These are phyloP conservation scores for Pyronema domesticum DNA, from an alignment of 495 filamentous ascomycete genomes.

Conservation along the genomic window DNA sequence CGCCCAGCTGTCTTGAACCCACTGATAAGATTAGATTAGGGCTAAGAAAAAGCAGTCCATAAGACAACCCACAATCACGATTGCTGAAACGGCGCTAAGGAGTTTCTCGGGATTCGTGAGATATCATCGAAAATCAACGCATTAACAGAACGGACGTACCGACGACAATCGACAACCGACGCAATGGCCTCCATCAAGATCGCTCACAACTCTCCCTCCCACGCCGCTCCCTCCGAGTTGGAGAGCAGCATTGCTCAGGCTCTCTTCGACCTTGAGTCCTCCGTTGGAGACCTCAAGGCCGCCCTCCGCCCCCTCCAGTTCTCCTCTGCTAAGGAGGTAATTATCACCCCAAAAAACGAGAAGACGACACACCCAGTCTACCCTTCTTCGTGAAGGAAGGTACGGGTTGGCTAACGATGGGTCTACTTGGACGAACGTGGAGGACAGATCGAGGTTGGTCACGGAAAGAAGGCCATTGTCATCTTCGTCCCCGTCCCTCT, in stretches of 20 bases:
- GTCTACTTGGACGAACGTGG: constrained; percentile 41
- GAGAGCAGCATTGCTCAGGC: constrained; percentile 86
- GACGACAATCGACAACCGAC: constrained; percentile 16
- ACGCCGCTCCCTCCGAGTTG: constrained; percentile 82
- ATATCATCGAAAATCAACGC: no score
- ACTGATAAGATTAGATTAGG: no score
- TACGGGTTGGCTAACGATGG: constrained; percentile 30
- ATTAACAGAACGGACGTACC: no score
- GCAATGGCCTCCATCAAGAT: constrained; percentile 88
- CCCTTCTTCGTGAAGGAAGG: constrained; percentile 24
- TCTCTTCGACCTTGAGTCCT: constrained; percentile 94
- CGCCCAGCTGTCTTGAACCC: no score
- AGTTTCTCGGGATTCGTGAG: no score
- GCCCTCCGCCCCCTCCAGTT: constrained; percentile 92
- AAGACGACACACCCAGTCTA: constrained; percentile 21
- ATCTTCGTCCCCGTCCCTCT: constrained; percentile 99
- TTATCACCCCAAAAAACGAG: constrained; percentile 31
- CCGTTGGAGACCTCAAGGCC: constrained; percentile 87
- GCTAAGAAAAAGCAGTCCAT: no score
- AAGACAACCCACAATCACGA: no score
- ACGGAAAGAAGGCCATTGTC: constrained; percentile 99
- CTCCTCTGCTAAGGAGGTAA: constrained; percentile 90
- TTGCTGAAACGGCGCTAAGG: no score
- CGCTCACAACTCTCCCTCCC: constrained; percentile 83
- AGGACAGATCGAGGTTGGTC: constrained; percentile 93